These are phyloP conservation scores for Talaromyces nanjingensis DNA, from an alignment of 495 filamentous ascomycete genomes.

Conservation along the genomic window DNA sequence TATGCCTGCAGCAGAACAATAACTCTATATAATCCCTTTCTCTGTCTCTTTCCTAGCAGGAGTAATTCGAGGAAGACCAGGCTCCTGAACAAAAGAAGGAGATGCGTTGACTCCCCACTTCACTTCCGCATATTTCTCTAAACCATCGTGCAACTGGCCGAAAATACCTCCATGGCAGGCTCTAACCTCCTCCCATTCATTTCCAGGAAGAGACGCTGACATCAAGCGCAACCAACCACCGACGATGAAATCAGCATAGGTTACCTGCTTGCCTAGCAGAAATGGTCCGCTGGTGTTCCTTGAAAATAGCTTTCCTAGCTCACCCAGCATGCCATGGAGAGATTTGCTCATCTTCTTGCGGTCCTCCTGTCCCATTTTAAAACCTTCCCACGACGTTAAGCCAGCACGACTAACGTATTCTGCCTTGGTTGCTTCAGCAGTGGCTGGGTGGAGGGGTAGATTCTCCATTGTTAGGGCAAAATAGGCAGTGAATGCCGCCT, in stretches of 20 bases:
- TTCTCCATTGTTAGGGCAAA: background rate
- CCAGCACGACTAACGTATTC: background rate
- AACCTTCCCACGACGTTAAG: background rate
- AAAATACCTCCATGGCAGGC: background rate
- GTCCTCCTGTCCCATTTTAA: background rate
- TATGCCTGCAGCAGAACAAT: too few species aligned
- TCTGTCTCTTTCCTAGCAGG: too few species aligned
- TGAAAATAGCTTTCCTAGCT: background rate
- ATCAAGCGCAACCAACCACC: background rate
- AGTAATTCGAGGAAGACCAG: too few species aligned
- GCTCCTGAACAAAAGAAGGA: too few species aligned
- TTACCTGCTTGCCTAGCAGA: background rate
- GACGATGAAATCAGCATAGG: background rate
- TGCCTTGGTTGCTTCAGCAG: background rate
- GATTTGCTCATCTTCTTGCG: background rate
- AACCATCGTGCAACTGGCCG: background rate
- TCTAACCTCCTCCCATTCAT: background rate
- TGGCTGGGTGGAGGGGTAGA: background rate
- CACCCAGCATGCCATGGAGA: background rate
- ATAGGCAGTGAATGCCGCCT: background rate
- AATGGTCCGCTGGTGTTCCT: background rate
- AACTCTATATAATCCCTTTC: too few species aligned
- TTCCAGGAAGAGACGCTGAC: background rate
- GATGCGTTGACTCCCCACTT: background rate
- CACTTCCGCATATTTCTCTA: background rate